A percentile compares a stretch with the other conserved stretches of the same genome.
phyloP scores from a whole-genome alignment of 2,329 filamentous ascomycete genomes.

The Penicillium sp. region DNA sequence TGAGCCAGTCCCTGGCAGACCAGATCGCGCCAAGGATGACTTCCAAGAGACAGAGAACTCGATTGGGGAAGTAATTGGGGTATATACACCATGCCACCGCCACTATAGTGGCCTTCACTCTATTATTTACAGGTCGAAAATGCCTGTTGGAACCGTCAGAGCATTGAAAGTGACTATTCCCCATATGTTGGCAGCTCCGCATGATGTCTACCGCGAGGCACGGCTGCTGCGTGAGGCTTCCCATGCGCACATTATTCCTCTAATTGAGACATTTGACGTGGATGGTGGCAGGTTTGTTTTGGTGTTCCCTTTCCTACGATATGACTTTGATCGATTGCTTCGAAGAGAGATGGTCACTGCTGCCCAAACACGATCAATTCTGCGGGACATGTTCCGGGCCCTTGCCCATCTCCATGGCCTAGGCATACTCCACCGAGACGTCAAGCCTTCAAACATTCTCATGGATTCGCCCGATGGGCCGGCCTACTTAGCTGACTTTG shows the following conservation, averaged over 20 bases:
- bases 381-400: constrained; percentile 67
- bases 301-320: constrained; percentile 77
- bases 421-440: constrained; percentile 84
- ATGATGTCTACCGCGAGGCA: constrained; percentile 76
- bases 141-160: constrained; percentile 46
- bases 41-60: constrained; percentile 20
- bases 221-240: constrained; percentile 64
- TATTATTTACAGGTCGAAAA: constrained; percentile 68
- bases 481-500: constrained; percentile 83
- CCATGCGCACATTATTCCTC: constrained; percentile 58
- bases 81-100: constrained; percentile 55
- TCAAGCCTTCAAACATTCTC: constrained; percentile 89
- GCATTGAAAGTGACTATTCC: constrained; percentile 86
- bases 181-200: constrained; percentile 68
- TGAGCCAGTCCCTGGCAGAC: constrained; percentile 23
- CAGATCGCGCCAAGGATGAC: constrained; percentile 21
- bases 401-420: constrained; percentile 67
- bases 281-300: constrained; percentile 71
- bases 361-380: constrained; percentile 45
- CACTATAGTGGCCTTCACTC: constrained; percentile 71
- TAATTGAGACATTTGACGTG: constrained; percentile 68
- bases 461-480: constrained; percentile 64
- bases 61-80: constrained; percentile 48
- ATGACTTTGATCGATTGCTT: constrained; percentile 68
- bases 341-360: constrained; percentile 43